Conservation (phyloP, 2,329 filamentous ascomycete genomes). For the Fusarium sp. region DNA sequence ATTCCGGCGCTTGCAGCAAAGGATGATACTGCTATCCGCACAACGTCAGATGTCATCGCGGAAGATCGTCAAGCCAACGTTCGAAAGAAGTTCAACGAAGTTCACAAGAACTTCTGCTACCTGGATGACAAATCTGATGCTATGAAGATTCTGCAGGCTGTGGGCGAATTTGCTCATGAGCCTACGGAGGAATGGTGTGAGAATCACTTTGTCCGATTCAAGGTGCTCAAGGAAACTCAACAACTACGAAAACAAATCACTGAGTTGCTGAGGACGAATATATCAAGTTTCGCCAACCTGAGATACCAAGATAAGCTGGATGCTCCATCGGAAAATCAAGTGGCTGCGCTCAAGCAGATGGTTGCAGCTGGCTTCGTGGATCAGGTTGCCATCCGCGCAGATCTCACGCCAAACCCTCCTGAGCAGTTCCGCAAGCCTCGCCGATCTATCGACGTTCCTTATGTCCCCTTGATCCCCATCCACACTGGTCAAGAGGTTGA, state of each 20-base stretch:
- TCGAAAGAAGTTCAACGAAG: slow-evolving; percentile 71
- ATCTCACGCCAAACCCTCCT: slow-evolving; percentile 80
- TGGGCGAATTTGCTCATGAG: slow-evolving; percentile 86
- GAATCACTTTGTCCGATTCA: slow-evolving; percentile 85
- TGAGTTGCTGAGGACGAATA: slow-evolving; percentile 80
- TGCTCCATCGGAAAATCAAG: slow-evolving; percentile 72
- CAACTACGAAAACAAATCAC: slow-evolving; percentile 87
- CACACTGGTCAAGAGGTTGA: slow-evolving; percentile 54
- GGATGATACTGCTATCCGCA: slow-evolving; percentile 62
- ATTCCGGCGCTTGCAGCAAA: slow-evolving; percentile 67
- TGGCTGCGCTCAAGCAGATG: slow-evolving; percentile 89
- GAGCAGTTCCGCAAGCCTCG: slow-evolving; percentile 75
- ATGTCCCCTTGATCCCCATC: slow-evolving; percentile 83
- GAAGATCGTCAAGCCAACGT: slow-evolving; percentile 76
- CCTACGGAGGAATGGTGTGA: slow-evolving; percentile 79
- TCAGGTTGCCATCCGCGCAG: slow-evolving; percentile 90
- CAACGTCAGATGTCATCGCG: slow-evolving; percentile 75
- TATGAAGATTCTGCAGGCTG: slow-evolving; percentile 88
- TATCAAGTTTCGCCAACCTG: slow-evolving; percentile 71
- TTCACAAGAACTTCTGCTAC: slow-evolving; percentile 81
- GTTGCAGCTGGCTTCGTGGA: slow-evolving; percentile 93
- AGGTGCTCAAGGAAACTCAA: slow-evolving; percentile 86
- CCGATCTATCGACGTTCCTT: slow-evolving; percentile 92
- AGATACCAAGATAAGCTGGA: slow-evolving; percentile 67
- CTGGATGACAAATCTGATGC: slow-evolving; percentile 88